phyloP scores from a whole-genome alignment of 179 eudicot species.

The Nepenthes alata region DNA sequence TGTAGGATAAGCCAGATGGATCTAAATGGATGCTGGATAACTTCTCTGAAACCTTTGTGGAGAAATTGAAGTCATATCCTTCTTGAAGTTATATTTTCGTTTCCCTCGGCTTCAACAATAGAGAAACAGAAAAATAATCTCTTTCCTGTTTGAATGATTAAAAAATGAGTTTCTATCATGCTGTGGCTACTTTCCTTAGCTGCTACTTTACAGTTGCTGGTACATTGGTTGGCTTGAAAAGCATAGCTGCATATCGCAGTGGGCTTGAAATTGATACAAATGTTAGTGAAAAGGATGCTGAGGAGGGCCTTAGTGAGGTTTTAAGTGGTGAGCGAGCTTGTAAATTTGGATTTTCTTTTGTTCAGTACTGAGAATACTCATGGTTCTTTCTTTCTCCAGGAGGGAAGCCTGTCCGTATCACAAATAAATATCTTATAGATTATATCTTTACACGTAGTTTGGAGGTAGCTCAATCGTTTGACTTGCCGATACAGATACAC shows the following conservation, averaged over 20 bases:
- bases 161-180: neutral
- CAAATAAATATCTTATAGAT: conserved; percentile 69
- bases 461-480: conserved; percentile 63
- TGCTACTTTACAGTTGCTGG: conserved; percentile 37
- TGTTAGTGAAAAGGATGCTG: conserved; percentile 55
- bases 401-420: conserved; percentile 58
- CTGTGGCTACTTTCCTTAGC: conserved; percentile 30
- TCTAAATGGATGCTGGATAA: conserved; percentile 60
- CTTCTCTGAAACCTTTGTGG: conserved; percentile 47
- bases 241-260: conserved; percentile 92
- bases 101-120: neutral
- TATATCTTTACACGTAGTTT: conserved; percentile 59
- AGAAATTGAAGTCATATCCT: conserved; percentile 81
- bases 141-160: neutral
- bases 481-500: conserved; percentile 88
- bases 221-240: conserved; percentile 64
- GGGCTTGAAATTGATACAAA: conserved; percentile 81
- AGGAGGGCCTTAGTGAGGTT: conserved; percentile 61
- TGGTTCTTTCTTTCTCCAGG: conserved; percentile 31
- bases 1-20: conserved; percentile 46
- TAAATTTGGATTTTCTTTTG: conserved; percentile 2
- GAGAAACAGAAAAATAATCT: neutral
- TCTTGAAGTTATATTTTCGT: conserved; percentile 6
- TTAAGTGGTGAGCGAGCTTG: conserved; percentile 38
- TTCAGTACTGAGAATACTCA: neutral